phyloP scores from a whole-genome alignment of 192 early-diverging fungal genomes.

The Thamnidium elegans region DNA sequence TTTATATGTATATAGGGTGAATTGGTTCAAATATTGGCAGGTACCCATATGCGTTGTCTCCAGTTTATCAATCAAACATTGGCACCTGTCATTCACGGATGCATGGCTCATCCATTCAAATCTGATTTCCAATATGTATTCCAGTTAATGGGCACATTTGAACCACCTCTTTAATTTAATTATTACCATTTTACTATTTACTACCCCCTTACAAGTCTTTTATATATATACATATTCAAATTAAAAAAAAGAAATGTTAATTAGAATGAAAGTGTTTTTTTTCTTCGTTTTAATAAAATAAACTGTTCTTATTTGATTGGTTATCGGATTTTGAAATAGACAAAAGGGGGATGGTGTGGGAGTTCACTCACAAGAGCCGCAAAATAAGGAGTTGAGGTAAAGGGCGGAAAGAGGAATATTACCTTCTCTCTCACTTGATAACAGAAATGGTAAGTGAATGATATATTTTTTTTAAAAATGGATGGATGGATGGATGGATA shows the following conservation, averaged over 20 bases:
- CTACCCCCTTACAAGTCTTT: neutral
- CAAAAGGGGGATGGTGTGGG: too few species aligned
- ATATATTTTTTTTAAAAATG: constrained; percentile 7
- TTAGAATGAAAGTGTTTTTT: neutral
- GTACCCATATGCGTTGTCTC: constrained; percentile 56
- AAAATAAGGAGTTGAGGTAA: constrained; percentile 5
- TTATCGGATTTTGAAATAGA: too few species aligned
- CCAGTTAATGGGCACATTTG: constrained; percentile 23
- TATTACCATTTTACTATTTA: neutral
- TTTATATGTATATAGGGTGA: constrained; percentile 35
- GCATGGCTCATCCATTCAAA: constrained; percentile 33
- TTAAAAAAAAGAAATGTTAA: neutral
- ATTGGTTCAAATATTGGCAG: constrained; percentile 52
- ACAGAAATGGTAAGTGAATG: constrained; percentile 22
- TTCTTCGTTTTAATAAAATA: too few species aligned
- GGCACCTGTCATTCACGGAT: constrained; percentile 34
- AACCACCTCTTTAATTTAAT: constrained; percentile 9
- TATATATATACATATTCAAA: neutral
- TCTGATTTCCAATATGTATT: constrained; percentile 34
- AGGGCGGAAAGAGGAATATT: neutral
- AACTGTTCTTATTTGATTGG: too few species aligned
- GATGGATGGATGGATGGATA: constrained; percentile 23
- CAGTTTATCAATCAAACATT: constrained; percentile 39
- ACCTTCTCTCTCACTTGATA: constrained; percentile 30
- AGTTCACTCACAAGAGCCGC: too few species aligned